Percentiles rank a stretch among this genome's conserved stretches.
Conservation (phyloP, 495 filamentous ascomycete species). For the Trichocladium antarcticum region DNA sequence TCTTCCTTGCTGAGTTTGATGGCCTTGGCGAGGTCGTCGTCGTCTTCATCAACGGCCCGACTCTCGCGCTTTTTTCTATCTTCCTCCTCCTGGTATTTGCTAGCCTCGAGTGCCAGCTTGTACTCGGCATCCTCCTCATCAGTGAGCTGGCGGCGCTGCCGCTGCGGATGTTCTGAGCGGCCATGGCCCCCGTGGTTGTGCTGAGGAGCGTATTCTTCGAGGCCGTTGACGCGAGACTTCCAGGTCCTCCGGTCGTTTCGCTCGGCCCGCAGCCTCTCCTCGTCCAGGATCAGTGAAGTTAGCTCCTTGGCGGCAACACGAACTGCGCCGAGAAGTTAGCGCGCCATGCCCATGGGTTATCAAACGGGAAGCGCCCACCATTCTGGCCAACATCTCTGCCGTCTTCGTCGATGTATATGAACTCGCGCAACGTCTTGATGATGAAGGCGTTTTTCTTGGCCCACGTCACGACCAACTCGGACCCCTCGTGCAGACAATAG, state of each 20-base stretch:
- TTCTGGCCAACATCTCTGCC: slow-evolving; percentile 90
- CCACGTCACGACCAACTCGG: slow-evolving; percentile 94
- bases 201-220: slow-evolving; percentile 63
- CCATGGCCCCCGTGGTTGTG: slow-evolving; percentile 23
- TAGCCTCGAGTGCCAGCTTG: slow-evolving; percentile 85
- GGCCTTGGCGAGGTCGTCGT: slow-evolving; percentile 85
- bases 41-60: slow-evolving; percentile 45
- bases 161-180: slow-evolving; percentile 34
- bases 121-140: slow-evolving; percentile 94
- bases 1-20: slow-evolving; percentile 95
- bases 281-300: slow-evolving; percentile 85
- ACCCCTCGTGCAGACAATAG: slow-evolving; percentile 96
- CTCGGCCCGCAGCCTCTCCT: slow-evolving; percentile 85
- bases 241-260: slow-evolving; percentile 85
- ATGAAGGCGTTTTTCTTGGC: slow-evolving; percentile 95
- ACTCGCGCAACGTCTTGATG: slow-evolving; percentile 96
- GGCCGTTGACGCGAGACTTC: slow-evolving; percentile 91
- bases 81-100: slow-evolving; percentile 90
- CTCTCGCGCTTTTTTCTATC: slow-evolving; percentile 72
- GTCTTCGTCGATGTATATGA: slow-evolving; percentile 91
- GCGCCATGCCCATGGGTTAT: not conserved
- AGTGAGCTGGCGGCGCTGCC: slow-evolving; percentile 36
- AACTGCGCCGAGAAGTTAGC: slow-evolving; percentile 43
- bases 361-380: slow-evolving; percentile 41
- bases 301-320: slow-evolving; percentile 94